Evolutionary conservation across 495 filamentous ascomycete genomes (phyloP), one percentile per base, ranked within the genome.

Genomic region (Aspergillus nanangensis): DNA sequence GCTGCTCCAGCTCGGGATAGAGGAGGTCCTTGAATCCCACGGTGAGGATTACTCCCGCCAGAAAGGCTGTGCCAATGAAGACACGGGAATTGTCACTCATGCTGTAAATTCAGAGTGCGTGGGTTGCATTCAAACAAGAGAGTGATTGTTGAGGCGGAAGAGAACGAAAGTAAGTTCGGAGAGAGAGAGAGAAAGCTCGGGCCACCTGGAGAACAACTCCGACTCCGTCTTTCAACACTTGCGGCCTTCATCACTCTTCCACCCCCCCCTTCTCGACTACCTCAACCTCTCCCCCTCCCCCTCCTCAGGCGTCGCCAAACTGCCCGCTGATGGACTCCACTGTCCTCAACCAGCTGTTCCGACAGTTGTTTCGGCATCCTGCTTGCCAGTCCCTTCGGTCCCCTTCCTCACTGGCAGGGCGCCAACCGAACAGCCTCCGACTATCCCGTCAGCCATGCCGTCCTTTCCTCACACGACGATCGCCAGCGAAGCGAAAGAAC

Each of bases 301-400:
- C 15, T 32, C 41, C 1, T n/a, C n/a, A n/a, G n/a, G n/a, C n/a
- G n/a, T n/a, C n/a, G n/a, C n/a, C n/a, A 13, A 24, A 17, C 32
- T 25, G 20, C 15, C 23, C 35, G 20, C 25, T 43, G 50, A 97
- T 97, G 92, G 91, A 96, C 70, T 90, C 88, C 18, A 82, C 83
- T 29, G 61, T 87, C 34, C 73, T 92, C 48, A 80, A 76, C 29
- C 85, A 83, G 65, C 73, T 96, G 63, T 90, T 98, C 55, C 77
- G 83, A 48, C 84, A 86, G 63, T 78, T 97, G 14, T 91, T 95
- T 46, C 78, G 79, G 22, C 88, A 87, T 57, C 69, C 70, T 19
- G 64, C 70, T 21, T 90, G 87, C 48, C 80, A 79, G 52, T 79
- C 71, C 32, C 61, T 80, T 50, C 77, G 74, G 31, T 50, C 60